Evolutionary conservation across 441 rosid genomes (phyloP), one percentile per base, ranked within the genome.

Genomic region (Rhodomyrtus psidioides): DNA sequence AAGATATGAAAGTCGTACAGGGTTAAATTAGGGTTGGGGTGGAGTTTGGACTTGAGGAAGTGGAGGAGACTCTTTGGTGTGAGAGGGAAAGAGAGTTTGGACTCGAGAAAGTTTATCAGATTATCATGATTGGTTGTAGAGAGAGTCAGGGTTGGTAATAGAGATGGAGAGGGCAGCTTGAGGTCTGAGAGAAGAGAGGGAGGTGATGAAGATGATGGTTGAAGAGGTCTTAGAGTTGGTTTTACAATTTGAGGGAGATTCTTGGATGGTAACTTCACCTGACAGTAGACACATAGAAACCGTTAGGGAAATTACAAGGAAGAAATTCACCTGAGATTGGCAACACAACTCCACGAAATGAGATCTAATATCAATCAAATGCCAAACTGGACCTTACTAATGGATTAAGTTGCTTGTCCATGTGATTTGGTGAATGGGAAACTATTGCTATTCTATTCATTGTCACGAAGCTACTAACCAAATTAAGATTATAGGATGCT

Each of bases 1-100:
- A 96, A 96, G 86, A 95, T 90, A 84, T 92, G 89, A 87, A 94
- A 90, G 91, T 95, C 98, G 81, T 95, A 93, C 88, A 94, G 98
- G 81, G 97, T 89, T 90, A 90, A 95, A 74, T 79, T 90, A 1
- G 97, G 95, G 89, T 95, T 95, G 88, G 93, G 94, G 82, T 91
- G 98, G 87, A 96, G 94, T 90, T 93, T 94, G 6, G 94, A 89
- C 82, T 93, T 95, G 89, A 96, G 92, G 88, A 96, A 95, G 53
- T 88, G 92, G 84, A 93, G 91, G 83, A 95, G 94, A 79, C 86
- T 49, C 42, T 85, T 53, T 1, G 98, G 91, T 17, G 92, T 94
- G 75, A 95, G 83, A 55, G 96, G 91, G 85, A 93, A 90, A 79
- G 90, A 88, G 83, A 94, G 91, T 84, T 95, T 91, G 90, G 91